Evolutionary conservation across 768 basidiomycete genomes (phyloP), one percentile per base, ranked within the genome.

Genomic region (Vararia minispora): DNA sequence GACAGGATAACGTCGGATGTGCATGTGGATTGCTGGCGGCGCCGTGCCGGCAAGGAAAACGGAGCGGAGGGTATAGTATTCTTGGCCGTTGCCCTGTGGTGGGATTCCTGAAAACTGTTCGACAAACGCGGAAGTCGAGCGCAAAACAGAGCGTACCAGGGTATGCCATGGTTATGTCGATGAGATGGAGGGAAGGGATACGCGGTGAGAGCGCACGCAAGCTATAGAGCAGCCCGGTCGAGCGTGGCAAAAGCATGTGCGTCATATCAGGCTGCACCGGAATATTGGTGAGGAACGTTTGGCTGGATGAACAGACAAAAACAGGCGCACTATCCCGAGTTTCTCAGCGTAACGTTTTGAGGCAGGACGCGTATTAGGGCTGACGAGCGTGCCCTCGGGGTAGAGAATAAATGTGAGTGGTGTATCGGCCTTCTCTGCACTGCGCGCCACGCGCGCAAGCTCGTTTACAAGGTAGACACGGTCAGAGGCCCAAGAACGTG

Each of bases 331-430:
- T 41, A 94, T 77, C 5, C 83, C 86, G 52, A 78, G 73, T 61
- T 86, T 90, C 41, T 89, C 79, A 5, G 92, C 90, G 53, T 78
- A 98, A 51, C 79, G 81, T 60, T 74, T 76, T 58, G 85, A 91
- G 47, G 82, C 67, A 0, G 88, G 89, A 33, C 88, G 61, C 4
- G 92, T 98, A 44, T 90, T 66, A 45, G 74, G 70, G 57, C 87
- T 90, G 11, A 92, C 82, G 20, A 98, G 78, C 4, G 94, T 97
- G 22, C 95, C 95, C 57, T 99, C 95, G 0, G 95, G 95, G 56
- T 92, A 98, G 32, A 97, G 68, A 39, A 97, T 66, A 49, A 94
- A 75, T 44, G 80, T 78, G 29, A 95, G 65, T 0, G 88, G 82
- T 18, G 68, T 74, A 45, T 81, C 70, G 52, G 75, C 66, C 35